Percentiles rank a stretch among this genome's conserved stretches.
These are phyloP conservation scores for Penicillium concentricum DNA, from an alignment of 2,329 filamentous ascomycete species.

Conservation along the genomic window DNA sequence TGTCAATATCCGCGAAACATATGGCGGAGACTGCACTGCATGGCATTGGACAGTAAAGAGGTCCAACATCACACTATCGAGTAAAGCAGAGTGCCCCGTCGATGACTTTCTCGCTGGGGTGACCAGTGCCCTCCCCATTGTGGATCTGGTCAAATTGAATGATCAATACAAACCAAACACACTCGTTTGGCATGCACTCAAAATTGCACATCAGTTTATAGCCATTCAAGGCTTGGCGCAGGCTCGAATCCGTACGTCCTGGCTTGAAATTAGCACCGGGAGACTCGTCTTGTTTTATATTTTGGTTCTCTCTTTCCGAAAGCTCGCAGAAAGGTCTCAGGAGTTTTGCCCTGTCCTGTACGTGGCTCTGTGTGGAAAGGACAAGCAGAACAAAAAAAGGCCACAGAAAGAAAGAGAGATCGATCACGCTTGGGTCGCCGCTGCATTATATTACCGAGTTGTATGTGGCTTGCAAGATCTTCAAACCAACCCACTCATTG, in stretches of 20 bases:
- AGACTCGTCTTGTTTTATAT: slow-evolving; percentile 17
- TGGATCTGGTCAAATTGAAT: slow-evolving; percentile 4
- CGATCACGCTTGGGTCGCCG: slow-evolving; percentile 18
- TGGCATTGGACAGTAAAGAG: slow-evolving; percentile 10
- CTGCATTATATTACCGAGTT: slow-evolving; percentile 18
- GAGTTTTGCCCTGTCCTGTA: slow-evolving; percentile 13
- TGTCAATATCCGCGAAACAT: slow-evolving; percentile 13
- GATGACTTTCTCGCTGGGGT: slow-evolving; percentile 5
- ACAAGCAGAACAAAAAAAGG: neutral
- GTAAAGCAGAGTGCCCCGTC: neutral
- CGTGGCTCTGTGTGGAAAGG: slow-evolving; percentile 11
- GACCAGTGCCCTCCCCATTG: slow-evolving; percentile 2
- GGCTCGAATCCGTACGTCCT: slow-evolving; percentile 8
- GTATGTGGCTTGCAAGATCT: slow-evolving; percentile 9
- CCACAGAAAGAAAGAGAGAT: neutral
- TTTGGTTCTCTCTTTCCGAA: slow-evolving; percentile 14
- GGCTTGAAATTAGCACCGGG: slow-evolving; percentile 6
- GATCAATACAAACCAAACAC: neutral
- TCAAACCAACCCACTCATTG: neutral
- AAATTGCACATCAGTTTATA: slow-evolving; percentile 17
- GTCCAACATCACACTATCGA: neutral
- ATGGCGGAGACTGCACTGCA: slow-evolving; percentile 2
- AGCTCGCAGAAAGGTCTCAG: slow-evolving; percentile 20
- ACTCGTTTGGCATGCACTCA: slow-evolving; percentile 10
- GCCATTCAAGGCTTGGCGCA: slow-evolving; percentile 14